Conservation (phyloP, 495 filamentous ascomycete genomes). For the Lindgomyces ingoldianus region DNA sequence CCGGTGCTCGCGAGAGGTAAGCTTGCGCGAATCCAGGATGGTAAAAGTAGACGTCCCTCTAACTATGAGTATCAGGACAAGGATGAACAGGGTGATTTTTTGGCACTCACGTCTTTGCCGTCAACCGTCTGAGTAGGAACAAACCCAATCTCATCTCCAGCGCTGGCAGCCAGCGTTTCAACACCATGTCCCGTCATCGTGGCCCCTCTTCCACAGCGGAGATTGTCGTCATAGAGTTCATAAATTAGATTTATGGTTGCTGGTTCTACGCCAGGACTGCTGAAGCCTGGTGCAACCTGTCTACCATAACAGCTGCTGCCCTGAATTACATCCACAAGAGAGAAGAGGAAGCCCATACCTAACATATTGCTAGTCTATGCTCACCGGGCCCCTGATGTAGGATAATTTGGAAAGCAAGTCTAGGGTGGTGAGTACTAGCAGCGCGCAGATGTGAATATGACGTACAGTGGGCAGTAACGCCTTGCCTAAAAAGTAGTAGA, state of each 20-base stretch:
- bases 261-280: not conserved
- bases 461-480: no score
- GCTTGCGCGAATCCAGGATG: slow-evolving; percentile 11
- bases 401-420: not conserved
- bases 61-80: no score
- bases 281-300: no score
- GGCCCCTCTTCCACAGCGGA: slow-evolving; percentile 2
- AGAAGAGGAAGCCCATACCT: not conserved
- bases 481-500: no score
- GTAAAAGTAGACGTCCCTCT: no score
- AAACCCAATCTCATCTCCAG: slow-evolving; percentile 14
- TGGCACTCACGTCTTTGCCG: not conserved
- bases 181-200: not conserved
- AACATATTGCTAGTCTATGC: not conserved
- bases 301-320: no score
- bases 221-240: slow-evolving; percentile 2
- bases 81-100: no score
- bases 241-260: not conserved
- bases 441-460: no score
- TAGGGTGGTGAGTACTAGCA: no score
- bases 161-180: slow-evolving; percentile 6
- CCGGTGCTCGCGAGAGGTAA: slow-evolving; percentile 17
- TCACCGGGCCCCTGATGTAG: not conserved
- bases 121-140: not conserved
- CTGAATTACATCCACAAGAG: not conserved